Base-by-base conservation (phyloP, 495 filamentous ascomycete genomes). In the Annulohypoxylon bovei region DNA sequence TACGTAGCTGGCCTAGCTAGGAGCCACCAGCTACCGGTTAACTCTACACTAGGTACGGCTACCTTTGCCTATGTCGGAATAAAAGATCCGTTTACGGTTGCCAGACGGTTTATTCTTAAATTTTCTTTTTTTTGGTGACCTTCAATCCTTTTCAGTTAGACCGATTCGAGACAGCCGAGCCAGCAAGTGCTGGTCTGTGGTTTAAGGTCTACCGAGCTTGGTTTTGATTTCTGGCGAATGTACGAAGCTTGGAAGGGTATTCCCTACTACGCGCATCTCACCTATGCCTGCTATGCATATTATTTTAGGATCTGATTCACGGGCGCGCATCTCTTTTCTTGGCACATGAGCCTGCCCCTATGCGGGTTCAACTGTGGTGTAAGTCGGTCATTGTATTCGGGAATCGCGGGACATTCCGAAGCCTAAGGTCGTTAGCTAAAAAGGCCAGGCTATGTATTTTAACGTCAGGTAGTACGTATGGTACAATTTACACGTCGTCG, bases 221-320 rank as follows among this genome's bases (percentile, higher is more conserved):
- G 58, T 37, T 64, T 72, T 42, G 53, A 55, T 72, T 67, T 58
- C 32, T 67, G 44, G 54, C 50, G 23, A 54, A 35, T 53, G 56
- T 53, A n/a, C 32, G 25, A 22, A 64, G 52, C 35, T 59, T 66
- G 68, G 68, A 67, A 67, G 68, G 68, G 59, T 60, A 63, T 52
- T 60, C 58, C 69, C 64, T 71, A 66, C 62, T 67, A 68, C 53
- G 56, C 57, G 56, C 57, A 67, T 58, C 63, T 67, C 54, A 71
- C 58, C 44, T 71, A 49, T 72, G 64, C 65, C 68, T 68, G 68
- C 44, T 71, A 49, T 72, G 64, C 65, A 72, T 68, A 72, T 72
- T 68, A 72, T 68, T 68, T 72, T 72, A 67, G 65, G 70, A 72
- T 72, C 70, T 72, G 70, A 72, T 64, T 72, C 65, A 68, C 54